Evolutionary conservation across 176 grass and related monocot genomes (phyloP), one percentile per base, ranked within the genome.

Genomic region (Oryza meridionalis): DNA sequence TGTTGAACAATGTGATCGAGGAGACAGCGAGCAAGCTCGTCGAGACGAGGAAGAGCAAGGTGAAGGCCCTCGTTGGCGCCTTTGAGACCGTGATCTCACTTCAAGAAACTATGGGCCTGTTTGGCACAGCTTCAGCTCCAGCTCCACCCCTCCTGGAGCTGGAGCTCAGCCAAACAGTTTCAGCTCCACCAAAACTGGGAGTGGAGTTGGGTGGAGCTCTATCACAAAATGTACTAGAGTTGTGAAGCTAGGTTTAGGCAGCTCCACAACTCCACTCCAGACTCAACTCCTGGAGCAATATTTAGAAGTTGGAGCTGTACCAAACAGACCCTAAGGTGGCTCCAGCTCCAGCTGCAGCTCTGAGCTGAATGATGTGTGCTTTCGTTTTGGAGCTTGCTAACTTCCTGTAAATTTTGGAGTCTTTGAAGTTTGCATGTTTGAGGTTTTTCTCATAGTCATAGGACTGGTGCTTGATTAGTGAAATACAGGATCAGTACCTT

Each of bases 81-180:
- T 94, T 94, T 31, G 88, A 94, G 88, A 90, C 82, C 8, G 85
- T 94, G 55, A 92, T 94, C 85, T 94, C 87, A 2, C 90, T 92
- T 40, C 93, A 92, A 55, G 93, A n/a, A n/a, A n/a, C n/a, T n/a
- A n/a, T n/a, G n/a, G n/a, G n/a, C n/a, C n/a, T n/a, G n/a, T n/a
- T n/a, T n/a, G n/a, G n/a, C n/a, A n/a, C n/a, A n/a, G n/a, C n/a
- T n/a, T n/a, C n/a, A n/a, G n/a, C n/a, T n/a, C n/a, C n/a, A n/a
- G n/a, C n/a, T n/a, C n/a, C n/a, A n/a, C n/a, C n/a, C n/a, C n/a
- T n/a, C n/a, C n/a, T n/a, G n/a, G n/a, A n/a, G n/a, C n/a, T n/a
- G n/a, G n/a, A n/a, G n/a, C n/a, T n/a, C n/a, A n/a, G n/a, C n/a
- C n/a, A n/a, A n/a, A n/a, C n/a, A n/a, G n/a, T n/a, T n/a, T n/a